Evolutionary conservation across 2,329 filamentous ascomycete species (phyloP).

Genomic region (Apiospora marii): DNA sequence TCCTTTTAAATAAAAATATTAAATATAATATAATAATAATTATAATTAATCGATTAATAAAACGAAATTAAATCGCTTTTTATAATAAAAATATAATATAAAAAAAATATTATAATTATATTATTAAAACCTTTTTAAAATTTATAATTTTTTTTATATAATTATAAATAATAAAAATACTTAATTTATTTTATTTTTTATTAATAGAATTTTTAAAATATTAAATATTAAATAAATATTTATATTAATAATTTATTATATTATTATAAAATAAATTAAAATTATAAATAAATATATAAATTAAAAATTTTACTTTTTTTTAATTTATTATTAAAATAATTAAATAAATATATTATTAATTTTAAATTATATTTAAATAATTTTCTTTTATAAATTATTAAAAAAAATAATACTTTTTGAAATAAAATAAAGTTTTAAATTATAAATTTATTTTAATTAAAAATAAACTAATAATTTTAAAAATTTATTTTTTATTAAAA

Average conservation of each 20-base stretch:
- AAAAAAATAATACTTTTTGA: too few species aligned
- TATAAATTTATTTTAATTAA: too few species aligned
- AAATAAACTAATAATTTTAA: too few species aligned
- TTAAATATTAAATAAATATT: slow-evolving; percentile 20
- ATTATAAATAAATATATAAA: slow-evolving; percentile 29
- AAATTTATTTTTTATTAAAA: too few species aligned
- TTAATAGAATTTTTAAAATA: slow-evolving; percentile 26
- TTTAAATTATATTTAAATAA: background rate
- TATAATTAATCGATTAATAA: slow-evolving; percentile 12
- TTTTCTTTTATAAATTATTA: background rate
- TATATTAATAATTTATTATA: slow-evolving; percentile 25
- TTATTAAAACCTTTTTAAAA: background rate
- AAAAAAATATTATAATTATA: slow-evolving; percentile 26
- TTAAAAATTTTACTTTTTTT: too few species aligned
- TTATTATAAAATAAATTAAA: slow-evolving; percentile 28
- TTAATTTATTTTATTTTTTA: slow-evolving; percentile 23
- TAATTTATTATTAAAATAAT: background rate
- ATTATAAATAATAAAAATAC: slow-evolving; percentile 23
- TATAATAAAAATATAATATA: slow-evolving; percentile 24
- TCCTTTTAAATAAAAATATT: background rate
- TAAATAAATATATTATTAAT: too few species aligned
- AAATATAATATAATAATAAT: slow-evolving; percentile 17
- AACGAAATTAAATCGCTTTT: slow-evolving; percentile 3
- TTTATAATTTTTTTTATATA: background rate
- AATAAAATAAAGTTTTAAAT: too few species aligned